Base-by-base conservation (phyloP, 140 eudicot species). In the Ambrosia hybrid region DNA sequence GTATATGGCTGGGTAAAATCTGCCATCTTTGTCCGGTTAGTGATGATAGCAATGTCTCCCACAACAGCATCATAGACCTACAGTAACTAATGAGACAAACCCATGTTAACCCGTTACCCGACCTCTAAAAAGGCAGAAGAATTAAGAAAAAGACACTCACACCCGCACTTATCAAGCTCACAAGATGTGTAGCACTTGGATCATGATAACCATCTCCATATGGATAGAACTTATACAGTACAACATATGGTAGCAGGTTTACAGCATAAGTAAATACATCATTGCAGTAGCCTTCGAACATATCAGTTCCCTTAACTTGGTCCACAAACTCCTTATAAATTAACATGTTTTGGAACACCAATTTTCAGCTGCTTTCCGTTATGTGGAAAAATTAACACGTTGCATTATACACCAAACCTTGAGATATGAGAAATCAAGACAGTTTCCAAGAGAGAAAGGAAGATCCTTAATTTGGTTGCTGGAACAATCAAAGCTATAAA, bases 1-100 rank as follows among this genome's bases (percentile, higher is more conserved):
- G 76, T 73, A 75, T 71, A 92, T 6, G 98, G 98, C 79, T 87
- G 98, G 0, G 96, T 92, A n/a, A n/a, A n/a, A n/a, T n/a, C n/a
- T n/a, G n/a, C n/a, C n/a, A n/a, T n/a, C n/a, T n/a, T n/a, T n/a
- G 91, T 89, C 26, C 98, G 70, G 59, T 86, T 71, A 6, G 93
- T 87, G 37, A 74, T 81, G 45, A 92, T 92, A 8, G 96, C 87
- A 83, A 89, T 76, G 71, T 89, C 98, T 4, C 98, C 98, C 30
- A 92, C 57, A 0, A 79, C 96, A 73, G 86, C 96, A 82, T 89
- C 95, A 85, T 53, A 92, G 26, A 75, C 91, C 98, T 92, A 71
- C 53, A 74, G 15, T 6, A 52, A 73, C 80, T 11, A 59, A 38
- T 13, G 0, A 5, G 30, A 39, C 6, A 3, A 15, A 11, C 65